A percentile compares a stretch with the other conserved stretches of the same genome.
Conservation (phyloP, 495 filamentous ascomycete genomes). For the Hamigera avellanea region DNA sequence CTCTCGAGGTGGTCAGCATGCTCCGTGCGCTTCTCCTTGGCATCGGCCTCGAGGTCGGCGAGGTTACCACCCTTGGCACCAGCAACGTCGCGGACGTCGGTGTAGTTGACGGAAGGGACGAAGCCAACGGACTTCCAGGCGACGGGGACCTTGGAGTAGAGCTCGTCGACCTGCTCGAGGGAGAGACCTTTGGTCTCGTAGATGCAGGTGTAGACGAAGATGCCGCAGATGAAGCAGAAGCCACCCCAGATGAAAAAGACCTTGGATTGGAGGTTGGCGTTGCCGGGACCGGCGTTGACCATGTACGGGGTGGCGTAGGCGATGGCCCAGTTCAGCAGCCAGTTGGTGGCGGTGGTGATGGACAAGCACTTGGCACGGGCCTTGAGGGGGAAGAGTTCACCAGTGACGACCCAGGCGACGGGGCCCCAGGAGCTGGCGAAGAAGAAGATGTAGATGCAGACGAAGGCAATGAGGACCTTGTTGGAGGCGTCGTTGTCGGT, state of each 20-base stretch:
- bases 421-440: slow-evolving; percentile 70
- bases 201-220: slow-evolving; percentile 72
- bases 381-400: slow-evolving; percentile 76
- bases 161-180: slow-evolving; percentile 77
- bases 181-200: slow-evolving; percentile 81
- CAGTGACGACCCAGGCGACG: slow-evolving; percentile 70
- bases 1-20: too few species aligned
- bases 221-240: slow-evolving; percentile 49
- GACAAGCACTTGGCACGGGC: slow-evolving; percentile 73
- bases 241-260: slow-evolving; percentile 82
- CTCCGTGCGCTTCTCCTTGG: too few species aligned
- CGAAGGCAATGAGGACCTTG: slow-evolving; percentile 47
- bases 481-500: slow-evolving; percentile 19
- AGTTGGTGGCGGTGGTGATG: slow-evolving; percentile 74
- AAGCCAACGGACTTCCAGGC: too few species aligned
- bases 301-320: slow-evolving; percentile 73
- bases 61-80: too few species aligned
- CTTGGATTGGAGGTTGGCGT: slow-evolving; percentile 61
- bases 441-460: slow-evolving; percentile 66
- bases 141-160: too few species aligned
- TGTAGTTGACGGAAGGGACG: too few species aligned
- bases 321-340: slow-evolving; percentile 73
- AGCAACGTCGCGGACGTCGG: too few species aligned
- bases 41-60: too few species aligned
- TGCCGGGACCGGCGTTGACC: slow-evolving; percentile 50